Percentiles rank a stretch among this genome's conserved stretches.
Conservation (phyloP, 306 rosid species). For the Prunus davidiana region DNA sequence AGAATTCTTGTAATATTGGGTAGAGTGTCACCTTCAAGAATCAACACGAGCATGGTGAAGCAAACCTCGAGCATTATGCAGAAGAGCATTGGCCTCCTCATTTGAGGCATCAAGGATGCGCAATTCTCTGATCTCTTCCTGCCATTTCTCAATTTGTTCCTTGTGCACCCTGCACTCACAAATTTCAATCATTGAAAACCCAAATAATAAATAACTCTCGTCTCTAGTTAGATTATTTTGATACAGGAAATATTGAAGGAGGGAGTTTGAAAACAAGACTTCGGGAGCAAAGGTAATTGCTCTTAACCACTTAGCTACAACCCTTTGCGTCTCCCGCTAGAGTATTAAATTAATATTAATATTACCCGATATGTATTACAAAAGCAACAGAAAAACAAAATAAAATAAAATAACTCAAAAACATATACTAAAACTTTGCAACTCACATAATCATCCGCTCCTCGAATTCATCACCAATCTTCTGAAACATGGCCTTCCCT, state of each 20-base stretch:
- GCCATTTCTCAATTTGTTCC: conserved; percentile 80
- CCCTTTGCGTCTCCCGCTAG: too few relatives aligned
- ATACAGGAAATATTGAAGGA: too few relatives aligned
- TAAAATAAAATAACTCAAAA: not conserved
- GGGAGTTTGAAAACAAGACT: too few relatives aligned
- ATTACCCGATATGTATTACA: too few relatives aligned
- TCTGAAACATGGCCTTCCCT: conserved; percentile 65
- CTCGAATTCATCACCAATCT: conserved; percentile 62
- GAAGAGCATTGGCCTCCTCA: conserved; percentile 61
- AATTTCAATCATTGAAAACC: not conserved
- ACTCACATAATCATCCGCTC: conserved; percentile 71
- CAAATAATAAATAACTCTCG: not conserved
- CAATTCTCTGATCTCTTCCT: conserved; percentile 66
- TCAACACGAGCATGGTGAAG: conserved; percentile 53
- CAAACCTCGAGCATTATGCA: conserved; percentile 63
- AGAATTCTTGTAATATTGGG: not conserved
- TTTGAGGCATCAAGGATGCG: conserved; percentile 66
- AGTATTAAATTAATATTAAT: too few relatives aligned
- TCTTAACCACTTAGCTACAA: too few relatives aligned
- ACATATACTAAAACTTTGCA: not conserved
- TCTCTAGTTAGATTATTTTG: not conserved
- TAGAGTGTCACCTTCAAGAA: conserved; percentile 33
- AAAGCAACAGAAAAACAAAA: not conserved
- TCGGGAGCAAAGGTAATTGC: too few relatives aligned
- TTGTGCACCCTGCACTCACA: conserved; percentile 58